Evolutionary conservation across 352 stramenopile species (phyloP).

Genomic region (Phytophthora fragariaefolia): DNA sequence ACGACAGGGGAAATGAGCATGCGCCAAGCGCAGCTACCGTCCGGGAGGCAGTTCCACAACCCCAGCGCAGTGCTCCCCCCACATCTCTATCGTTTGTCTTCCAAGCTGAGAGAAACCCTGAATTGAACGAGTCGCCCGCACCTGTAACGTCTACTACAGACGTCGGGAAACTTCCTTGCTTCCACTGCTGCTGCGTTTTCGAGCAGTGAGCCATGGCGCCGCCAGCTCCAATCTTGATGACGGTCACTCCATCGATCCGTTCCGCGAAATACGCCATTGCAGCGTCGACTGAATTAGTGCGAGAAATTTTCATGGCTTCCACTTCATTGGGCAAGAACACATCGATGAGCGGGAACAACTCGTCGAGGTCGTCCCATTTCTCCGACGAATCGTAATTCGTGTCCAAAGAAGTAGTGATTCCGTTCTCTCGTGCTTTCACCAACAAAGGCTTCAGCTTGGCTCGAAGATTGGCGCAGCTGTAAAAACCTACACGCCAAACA

Average conservation of each 20-base stretch:
- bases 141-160: conserved; percentile 82
- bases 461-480: conserved; percentile 73
- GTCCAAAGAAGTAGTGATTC: conserved; percentile 81
- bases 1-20: conserved; percentile 51
- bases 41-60: conserved; percentile 70
- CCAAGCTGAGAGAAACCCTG: conserved; percentile 77
- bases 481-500: conserved; percentile 53
- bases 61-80: conserved; percentile 61
- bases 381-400: conserved; percentile 87
- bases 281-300: conserved; percentile 50
- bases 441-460: conserved; percentile 65
- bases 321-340: conserved; percentile 88
- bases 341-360: conserved; percentile 72
- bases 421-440: conserved; percentile 57
- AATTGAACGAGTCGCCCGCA: conserved; percentile 88
- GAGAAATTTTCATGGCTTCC: conserved; percentile 75
- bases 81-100: conserved; percentile 59
- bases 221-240: conserved; percentile 76
- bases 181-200: conserved; percentile 49
- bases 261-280: conserved; percentile 60
- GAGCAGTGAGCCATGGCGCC: conserved; percentile 61
- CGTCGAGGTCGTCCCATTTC: conserved; percentile 64
- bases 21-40: conserved; percentile 64
- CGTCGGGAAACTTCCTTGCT: conserved; percentile 59
- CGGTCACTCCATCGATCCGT: conserved; percentile 52